Percentiles rank a stretch among this genome's conserved stretches.
These are phyloP conservation scores for Inga laurina DNA, from an alignment of 306 rosid species.

Conservation along the genomic window DNA sequence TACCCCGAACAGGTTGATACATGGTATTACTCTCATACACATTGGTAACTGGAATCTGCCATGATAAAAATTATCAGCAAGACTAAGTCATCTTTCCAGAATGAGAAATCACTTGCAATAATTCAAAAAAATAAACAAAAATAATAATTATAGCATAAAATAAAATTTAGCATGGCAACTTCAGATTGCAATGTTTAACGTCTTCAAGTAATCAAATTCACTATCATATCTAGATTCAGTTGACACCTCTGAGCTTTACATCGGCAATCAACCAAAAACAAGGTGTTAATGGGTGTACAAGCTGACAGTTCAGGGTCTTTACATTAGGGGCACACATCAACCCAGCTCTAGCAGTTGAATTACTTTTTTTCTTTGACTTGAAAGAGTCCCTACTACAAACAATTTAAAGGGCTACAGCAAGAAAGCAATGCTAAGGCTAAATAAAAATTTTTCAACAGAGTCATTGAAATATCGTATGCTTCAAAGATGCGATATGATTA, in stretches of 20 bases:
- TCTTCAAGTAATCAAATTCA: neutral
- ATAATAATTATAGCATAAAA: neutral
- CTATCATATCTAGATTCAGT: neutral
- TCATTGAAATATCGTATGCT: neutral
- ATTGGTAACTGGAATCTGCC: conserved; percentile 55
- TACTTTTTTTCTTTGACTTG: neutral
- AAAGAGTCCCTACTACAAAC: neutral
- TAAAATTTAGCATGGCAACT: neutral
- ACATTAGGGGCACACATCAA: neutral
- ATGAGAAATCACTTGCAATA: neutral
- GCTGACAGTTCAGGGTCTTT: neutral
- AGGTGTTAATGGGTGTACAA: neutral
- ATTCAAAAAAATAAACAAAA: neutral
- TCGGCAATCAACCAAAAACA: neutral
- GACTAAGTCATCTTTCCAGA: neutral
- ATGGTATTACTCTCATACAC: conserved; percentile 40
- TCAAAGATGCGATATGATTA: neutral
- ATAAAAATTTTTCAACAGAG: neutral
- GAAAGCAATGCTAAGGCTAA: neutral
- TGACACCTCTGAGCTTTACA: neutral
- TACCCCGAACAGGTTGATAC: conserved; percentile 44
- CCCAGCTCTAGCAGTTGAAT: neutral
- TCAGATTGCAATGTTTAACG: neutral
- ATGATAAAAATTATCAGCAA: conserved; percentile 26
- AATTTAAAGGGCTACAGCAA: neutral